Conservation (phyloP, 1,284 basidiomycete species). For the Malassezia japonica region DNA sequence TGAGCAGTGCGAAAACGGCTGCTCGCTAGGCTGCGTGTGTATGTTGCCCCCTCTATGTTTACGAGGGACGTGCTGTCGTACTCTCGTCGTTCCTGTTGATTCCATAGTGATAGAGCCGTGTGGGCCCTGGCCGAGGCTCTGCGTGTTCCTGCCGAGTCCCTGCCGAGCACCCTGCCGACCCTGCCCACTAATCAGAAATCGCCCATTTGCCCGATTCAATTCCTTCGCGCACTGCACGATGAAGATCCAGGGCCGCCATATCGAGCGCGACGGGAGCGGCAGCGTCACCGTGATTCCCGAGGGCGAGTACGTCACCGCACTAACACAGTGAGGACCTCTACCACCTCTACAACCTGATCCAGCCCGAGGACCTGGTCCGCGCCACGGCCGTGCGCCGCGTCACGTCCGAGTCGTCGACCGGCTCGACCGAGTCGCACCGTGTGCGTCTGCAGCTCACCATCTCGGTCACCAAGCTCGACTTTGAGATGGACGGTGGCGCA, state of each 20-base stretch:
- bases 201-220: too few species aligned
- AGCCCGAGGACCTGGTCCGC: conserved; percentile 67
- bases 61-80: too few species aligned
- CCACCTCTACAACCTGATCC: conserved; percentile 96
- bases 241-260: conserved; percentile 41
- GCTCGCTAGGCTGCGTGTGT: too few species aligned
- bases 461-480: conserved; percentile 58
- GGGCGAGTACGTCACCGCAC: conserved; percentile 37
- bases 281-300: conserved; percentile 39
- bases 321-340: conserved; percentile 77
- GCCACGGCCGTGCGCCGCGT: conserved; percentile 74
- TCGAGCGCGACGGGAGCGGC: conserved; percentile 46
- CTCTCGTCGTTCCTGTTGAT: too few species aligned
- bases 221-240: too few species aligned
- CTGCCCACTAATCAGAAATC: too few species aligned
- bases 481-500: conserved; percentile 27
- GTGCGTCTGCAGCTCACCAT: conserved; percentile 77
- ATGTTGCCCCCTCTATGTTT: too few species aligned
- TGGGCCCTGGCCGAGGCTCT: too few species aligned
- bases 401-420: conserved; percentile 69
- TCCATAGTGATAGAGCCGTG: too few species aligned
- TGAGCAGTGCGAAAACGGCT: too few species aligned
- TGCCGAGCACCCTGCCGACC: too few species aligned
- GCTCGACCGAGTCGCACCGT: conserved; percentile 83
- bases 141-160: too few species aligned